Percentiles rank a stretch among this genome's conserved stretches.
Evolutionary conservation across 768 basidiomycete species (phyloP).

Genomic region (Galerina sulciceps): DNA sequence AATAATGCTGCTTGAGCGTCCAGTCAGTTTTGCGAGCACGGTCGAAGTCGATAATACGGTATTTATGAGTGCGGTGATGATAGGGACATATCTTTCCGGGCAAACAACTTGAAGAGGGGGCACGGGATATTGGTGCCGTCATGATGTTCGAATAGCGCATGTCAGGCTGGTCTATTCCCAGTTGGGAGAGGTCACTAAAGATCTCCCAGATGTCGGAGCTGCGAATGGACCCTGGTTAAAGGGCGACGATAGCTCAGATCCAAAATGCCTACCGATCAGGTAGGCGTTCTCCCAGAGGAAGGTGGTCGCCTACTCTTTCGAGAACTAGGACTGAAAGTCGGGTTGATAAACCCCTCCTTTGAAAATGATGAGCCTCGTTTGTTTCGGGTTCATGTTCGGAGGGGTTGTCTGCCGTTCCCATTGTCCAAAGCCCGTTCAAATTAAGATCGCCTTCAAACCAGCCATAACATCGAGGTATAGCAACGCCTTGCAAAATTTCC

Average conservation of each 20-base stretch:
- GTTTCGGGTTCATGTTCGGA: background rate
- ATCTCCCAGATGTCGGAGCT: slow-evolving; percentile 25
- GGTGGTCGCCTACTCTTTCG: slow-evolving; percentile 16
- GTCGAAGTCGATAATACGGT: slow-evolving; percentile 24
- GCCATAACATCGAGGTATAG: slow-evolving; percentile 24
- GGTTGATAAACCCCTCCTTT: background rate
- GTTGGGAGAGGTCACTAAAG: slow-evolving; percentile 22
- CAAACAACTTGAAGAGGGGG: background rate
- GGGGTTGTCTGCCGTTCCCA: background rate
- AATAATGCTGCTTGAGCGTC: slow-evolving; percentile 24
- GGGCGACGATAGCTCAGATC: background rate
- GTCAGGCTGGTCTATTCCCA: slow-evolving; percentile 26
- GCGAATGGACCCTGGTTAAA: background rate
- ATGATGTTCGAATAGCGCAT: slow-evolving; percentile 26
- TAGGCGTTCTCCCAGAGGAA: slow-evolving; percentile 19
- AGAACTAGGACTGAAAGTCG: slow-evolving; percentile 18
- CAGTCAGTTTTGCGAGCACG: slow-evolving; percentile 23
- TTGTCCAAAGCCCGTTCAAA: background rate
- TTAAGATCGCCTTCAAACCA: slow-evolving; percentile 22
- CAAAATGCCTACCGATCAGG: slow-evolving; percentile 16
- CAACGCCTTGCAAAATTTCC: slow-evolving; percentile 24
- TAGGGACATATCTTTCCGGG: slow-evolving; percentile 14
- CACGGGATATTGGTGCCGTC: slow-evolving; percentile 4
- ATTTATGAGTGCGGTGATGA: slow-evolving; percentile 17
- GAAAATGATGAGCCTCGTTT: too few relatives aligned